Base-by-base conservation (phyloP, 805 yeast species). In the Groenewaldozyma salmanticensis region DNA sequence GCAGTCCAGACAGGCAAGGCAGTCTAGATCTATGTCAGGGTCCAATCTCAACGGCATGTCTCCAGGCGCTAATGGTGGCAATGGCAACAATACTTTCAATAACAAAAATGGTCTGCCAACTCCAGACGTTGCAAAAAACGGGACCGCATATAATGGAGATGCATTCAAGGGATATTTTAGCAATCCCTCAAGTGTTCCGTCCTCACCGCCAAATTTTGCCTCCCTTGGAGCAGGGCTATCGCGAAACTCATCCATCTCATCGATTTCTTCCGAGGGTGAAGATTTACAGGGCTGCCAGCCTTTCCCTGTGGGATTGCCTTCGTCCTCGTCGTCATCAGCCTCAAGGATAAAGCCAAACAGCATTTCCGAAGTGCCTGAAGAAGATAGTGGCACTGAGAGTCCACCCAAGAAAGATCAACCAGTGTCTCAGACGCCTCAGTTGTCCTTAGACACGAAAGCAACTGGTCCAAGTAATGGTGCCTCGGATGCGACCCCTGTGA, bases 1-100 rank as follows among this genome's bases (percentile, higher is more conserved):
- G 59, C 86, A 84, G 48, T 77, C 81, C 3, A 17, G 45, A 54
- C 72, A 96, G 50, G 29, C 29, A 9, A 7, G 29, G 13, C 78
- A 76, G 44, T 62, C 64, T 37, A 63, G 65, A 38, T 51, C 67
- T 32, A 55, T 65, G 4, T 54, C 62, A 32, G 55, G 64, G 52
- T 54, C 56, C 4, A 55, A 45, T n/a, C n/a, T n/a, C n/a, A n/a
- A n/a, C n/a, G n/a, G n/a, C n/a, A 13, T 24, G 7, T 9, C 7
- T 24, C 11, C 7, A 9, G 13, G 29, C 13, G 13, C 7, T 24
- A 24, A 24, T 13, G 13, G 29, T 24, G 11, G 11, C 13, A 24
- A 24, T 24, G 29, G 29, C 13, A 24, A 24, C 13, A n/a, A n/a
- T n/a, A n/a, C n/a, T n/a, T n/a, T n/a, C n/a, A 24, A 24, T 24